Percentiles rank a stretch among this genome's conserved stretches.
phyloP scores from a whole-genome alignment of 2,329 filamentous ascomycete species.

The Thielaviopsis ethacetica region DNA sequence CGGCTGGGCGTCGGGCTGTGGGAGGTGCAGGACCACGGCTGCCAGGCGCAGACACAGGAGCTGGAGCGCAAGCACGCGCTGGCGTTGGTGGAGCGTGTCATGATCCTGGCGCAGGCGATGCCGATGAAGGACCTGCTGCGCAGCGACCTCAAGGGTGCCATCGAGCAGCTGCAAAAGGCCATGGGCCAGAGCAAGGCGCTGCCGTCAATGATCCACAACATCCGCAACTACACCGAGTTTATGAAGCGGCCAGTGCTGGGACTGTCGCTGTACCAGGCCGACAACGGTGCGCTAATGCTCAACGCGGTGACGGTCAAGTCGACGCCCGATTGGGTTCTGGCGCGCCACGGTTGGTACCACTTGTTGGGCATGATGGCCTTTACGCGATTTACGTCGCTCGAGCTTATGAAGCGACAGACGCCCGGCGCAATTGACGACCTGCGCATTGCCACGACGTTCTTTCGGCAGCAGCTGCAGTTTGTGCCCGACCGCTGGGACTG shows the following conservation, averaged over 20 bases:
- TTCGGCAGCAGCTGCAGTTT: constrained; percentile 69
- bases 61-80: constrained; percentile 69
- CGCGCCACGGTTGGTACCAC: constrained; percentile 81
- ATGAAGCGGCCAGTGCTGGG: constrained; percentile 75
- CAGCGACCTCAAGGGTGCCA: constrained; percentile 74
- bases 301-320: constrained; percentile 54
- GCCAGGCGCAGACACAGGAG: constrained; percentile 45
- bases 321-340: constrained; percentile 49
- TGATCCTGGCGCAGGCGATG: constrained; percentile 65
- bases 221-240: constrained; percentile 65
- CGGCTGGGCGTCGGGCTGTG: constrained; percentile 54
- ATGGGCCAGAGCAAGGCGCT: constrained; percentile 66
- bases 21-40: constrained; percentile 63
- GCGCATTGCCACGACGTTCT: constrained; percentile 63
- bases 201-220: constrained; percentile 71
- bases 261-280: constrained; percentile 59
- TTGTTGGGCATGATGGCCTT: constrained; percentile 76
- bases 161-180: constrained; percentile 83
- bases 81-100: constrained; percentile 68
- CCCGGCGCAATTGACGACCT: constrained; percentile 71
- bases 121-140: constrained; percentile 84
- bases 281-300: constrained; percentile 60
- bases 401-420: constrained; percentile 56
- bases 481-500: constrained; percentile 73
- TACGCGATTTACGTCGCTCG: constrained; percentile 61